Evolutionary conservation across 305 asterid species (phyloP).

Genomic region (Vinca major): DNA sequence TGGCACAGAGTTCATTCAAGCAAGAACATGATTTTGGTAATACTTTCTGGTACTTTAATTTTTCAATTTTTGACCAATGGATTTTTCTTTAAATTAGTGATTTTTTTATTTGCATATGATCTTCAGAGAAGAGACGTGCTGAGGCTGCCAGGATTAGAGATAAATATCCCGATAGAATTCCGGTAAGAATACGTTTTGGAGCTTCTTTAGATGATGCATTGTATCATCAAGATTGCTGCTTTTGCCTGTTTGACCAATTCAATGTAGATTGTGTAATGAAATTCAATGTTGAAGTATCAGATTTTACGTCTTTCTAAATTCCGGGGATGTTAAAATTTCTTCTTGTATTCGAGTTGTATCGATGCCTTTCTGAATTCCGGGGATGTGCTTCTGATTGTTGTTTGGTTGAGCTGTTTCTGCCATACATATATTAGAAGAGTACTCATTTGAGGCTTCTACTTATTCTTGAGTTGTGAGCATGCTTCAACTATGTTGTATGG

Average conservation of each 20-base stretch:
- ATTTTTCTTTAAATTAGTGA: neutral
- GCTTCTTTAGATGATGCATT: too few relatives aligned
- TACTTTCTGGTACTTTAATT: conserved; percentile 16
- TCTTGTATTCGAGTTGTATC: neutral
- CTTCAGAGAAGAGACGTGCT: conserved; percentile 51
- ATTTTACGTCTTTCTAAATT: neutral
- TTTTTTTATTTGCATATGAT: conserved; percentile 6
- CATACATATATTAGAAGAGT: neutral
- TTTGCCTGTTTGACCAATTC: too few relatives aligned
- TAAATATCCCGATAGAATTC: conserved; percentile 56
- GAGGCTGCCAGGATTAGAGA: conserved; percentile 65
- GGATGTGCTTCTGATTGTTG: too few relatives aligned
- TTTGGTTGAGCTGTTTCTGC: too few relatives aligned
- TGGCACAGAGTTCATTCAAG: conserved; percentile 57
- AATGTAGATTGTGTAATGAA: neutral
- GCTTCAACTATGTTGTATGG: too few relatives aligned
- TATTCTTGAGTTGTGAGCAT: too few relatives aligned
- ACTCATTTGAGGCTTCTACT: too few relatives aligned
- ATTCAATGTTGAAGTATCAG: neutral
- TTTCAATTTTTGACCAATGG: neutral
- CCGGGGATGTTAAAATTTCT: neutral
- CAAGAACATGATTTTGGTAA: conserved; percentile 56
- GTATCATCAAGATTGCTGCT: too few relatives aligned
- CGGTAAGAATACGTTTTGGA: conserved; percentile 31
- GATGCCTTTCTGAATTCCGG: too few relatives aligned